phyloP scores from a whole-genome alignment of 148 eudicot genomes.

The Mesembryanthemum crystallinum region DNA sequence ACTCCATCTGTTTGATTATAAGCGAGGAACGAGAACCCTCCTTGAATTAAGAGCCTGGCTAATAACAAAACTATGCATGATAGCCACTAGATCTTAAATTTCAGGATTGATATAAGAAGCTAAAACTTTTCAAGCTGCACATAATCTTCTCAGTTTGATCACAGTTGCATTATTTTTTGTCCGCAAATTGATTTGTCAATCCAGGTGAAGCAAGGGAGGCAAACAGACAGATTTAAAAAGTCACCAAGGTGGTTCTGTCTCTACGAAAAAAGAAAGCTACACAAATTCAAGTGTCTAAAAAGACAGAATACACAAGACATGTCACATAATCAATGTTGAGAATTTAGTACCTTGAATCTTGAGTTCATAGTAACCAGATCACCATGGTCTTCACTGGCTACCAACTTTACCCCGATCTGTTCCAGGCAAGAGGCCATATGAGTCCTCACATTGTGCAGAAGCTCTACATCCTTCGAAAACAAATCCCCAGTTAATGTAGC shows the following conservation, averaged over 20 bases:
- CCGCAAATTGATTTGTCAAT: neutral
- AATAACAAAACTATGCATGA: neutral
- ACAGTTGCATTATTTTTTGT: neutral
- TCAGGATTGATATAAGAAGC: neutral
- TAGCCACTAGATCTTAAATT: neutral
- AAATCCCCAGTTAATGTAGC: constrained; percentile 38
- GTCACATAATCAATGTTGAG: neutral
- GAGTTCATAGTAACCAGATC: constrained; percentile 32
- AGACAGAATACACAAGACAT: neutral
- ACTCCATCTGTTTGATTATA: too few relatives aligned
- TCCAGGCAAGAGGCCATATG: constrained; percentile 42
- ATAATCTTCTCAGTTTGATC: neutral
- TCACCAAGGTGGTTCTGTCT: neutral
- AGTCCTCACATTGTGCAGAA: constrained; percentile 44
- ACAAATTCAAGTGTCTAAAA: neutral
- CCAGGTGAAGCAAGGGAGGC: too few relatives aligned
- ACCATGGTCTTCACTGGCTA: constrained; percentile 31
- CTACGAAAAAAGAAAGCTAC: neutral
- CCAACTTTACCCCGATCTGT: constrained; percentile 32
- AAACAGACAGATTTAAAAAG: neutral
- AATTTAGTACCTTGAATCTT: constrained; percentile 49
- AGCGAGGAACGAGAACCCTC: too few relatives aligned
- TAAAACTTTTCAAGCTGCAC: neutral
- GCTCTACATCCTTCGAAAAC: constrained; percentile 56
- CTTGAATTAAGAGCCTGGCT: too few relatives aligned